Base-by-base conservation (phyloP, 2,329 filamentous ascomycete species). In the Colletotrichum viniferum region DNA sequence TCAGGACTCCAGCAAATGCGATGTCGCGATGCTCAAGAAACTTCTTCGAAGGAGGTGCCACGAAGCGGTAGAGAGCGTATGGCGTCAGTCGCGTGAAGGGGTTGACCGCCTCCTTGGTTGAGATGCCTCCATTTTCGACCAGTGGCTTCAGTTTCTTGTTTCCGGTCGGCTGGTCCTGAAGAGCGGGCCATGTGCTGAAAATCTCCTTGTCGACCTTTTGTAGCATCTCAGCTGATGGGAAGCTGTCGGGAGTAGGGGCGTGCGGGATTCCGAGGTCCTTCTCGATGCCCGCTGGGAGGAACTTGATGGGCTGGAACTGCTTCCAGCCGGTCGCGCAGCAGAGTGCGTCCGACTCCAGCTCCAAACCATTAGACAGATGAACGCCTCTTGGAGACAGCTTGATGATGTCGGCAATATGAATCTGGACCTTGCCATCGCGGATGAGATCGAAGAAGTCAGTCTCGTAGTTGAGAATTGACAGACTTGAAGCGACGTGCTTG, bases 321-420 rank as follows among this genome's bases (percentile, higher is more conserved):
- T 89, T 88, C 91, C 91, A 93, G 4, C 92, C 92, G 0, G 90
- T 93, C 21, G 87, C 87, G 78, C 87, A 91, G 73, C 90, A 84
- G 4, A 93, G 79, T 0, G 86, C 86, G 78, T 93, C 90, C 0
- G 88, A 85, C 8, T 85, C 77, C 10, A 93, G 78, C 0, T 77
- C 79, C 1, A 84, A 86, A 12, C 88, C 89, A 70, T 87, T 85
- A 4, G 87, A 86, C 9, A 93, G 86, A 62, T 89, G 84, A 0
- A 93, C 87, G 0, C 83, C 86, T 18, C 85, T 80, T 3, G 84
- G 78, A 9, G 85, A 83, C 7, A 93, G 83, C 24, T 82, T 80
- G 2, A 81, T 82, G 9, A 93, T 84, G 74, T 92, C 88, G 14
- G 86, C 87, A 21, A 91, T 83, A 74, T 91, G 87, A 4, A 93